Conservation (phyloP, 805 yeast species). For the Metschnikowia baotianmanensis region DNA sequence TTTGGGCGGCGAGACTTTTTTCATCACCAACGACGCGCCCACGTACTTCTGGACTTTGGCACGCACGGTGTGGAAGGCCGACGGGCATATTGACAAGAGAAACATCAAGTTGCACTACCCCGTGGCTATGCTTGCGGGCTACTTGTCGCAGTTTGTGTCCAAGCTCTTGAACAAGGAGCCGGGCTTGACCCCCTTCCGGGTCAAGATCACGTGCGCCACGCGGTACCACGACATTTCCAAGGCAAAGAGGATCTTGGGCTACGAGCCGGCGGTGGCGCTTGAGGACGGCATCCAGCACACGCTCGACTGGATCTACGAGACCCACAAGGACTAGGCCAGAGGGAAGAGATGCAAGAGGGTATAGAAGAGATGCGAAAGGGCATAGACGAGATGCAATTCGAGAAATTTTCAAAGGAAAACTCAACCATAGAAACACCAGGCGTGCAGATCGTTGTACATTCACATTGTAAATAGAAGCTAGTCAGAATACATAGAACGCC, state of each 20-base stretch:
- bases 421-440: not conserved
- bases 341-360: not conserved
- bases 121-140: constrained; percentile 79
- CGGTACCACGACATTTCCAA: constrained; percentile 91
- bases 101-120: constrained; percentile 69
- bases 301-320: constrained; percentile 86
- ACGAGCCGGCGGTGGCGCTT: constrained; percentile 72
- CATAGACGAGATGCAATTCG: not conserved
- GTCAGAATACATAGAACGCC: constrained; percentile 5
- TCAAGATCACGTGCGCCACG: constrained; percentile 84
- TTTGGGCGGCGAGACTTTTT: constrained; percentile 85
- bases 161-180: constrained; percentile 77
- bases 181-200: constrained; percentile 95
- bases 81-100: constrained; percentile 73
- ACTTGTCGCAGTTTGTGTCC: constrained; percentile 72
- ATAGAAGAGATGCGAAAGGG: not conserved
- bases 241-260: constrained; percentile 76
- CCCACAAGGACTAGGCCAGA: constrained; percentile 16
- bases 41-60: constrained; percentile 97
- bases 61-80: constrained; percentile 95
- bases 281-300: constrained; percentile 80
- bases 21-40: constrained; percentile 91
- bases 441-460: too few relatives aligned
- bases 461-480: too few relatives aligned
- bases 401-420: too few relatives aligned